phyloP scores from a whole-genome alignment of 495 filamentous ascomycete species.

The Penicillium goetzii region DNA sequence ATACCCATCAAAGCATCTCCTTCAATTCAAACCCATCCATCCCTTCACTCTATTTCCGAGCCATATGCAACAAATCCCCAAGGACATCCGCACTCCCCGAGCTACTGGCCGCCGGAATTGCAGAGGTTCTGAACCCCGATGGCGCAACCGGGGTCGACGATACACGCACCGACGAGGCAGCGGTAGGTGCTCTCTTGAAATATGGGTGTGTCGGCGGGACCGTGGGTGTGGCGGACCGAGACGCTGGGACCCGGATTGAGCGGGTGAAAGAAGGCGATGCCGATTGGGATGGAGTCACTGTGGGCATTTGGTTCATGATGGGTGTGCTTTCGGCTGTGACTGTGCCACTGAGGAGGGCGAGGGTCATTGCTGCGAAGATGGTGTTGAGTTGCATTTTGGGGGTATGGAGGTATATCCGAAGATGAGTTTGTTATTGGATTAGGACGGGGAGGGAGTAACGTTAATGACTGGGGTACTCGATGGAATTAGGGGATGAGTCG shows the following conservation, averaged over 20 bases:
- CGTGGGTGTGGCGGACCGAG: background rate
- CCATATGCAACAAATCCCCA: background rate
- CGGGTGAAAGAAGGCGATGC: background rate
- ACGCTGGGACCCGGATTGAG: background rate
- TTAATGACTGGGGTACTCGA: background rate
- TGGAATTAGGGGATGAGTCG: no score
- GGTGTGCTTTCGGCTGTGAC: constrained; percentile 1
- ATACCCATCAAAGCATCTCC: background rate
- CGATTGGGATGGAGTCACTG: background rate
- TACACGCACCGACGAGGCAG: background rate
- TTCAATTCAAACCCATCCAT: background rate
- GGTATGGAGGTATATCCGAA: background rate
- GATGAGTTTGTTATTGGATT: no score
- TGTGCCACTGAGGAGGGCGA: constrained; percentile 5
- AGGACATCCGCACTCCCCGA: background rate
- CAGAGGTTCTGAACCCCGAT: background rate
- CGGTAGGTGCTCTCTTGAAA: background rate
- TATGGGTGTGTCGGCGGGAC: background rate
- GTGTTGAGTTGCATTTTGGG: constrained; percentile 2
- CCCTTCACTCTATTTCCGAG: background rate
- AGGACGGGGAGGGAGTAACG: background rate
- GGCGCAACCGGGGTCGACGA: background rate
- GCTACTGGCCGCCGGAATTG: background rate
- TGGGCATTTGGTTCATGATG: background rate
- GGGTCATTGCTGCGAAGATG: background rate